Evolutionary conservation across 129 eudicot species (phyloP), one percentile per base, ranked within the genome.

Genomic region (Lactuca saligna): DNA sequence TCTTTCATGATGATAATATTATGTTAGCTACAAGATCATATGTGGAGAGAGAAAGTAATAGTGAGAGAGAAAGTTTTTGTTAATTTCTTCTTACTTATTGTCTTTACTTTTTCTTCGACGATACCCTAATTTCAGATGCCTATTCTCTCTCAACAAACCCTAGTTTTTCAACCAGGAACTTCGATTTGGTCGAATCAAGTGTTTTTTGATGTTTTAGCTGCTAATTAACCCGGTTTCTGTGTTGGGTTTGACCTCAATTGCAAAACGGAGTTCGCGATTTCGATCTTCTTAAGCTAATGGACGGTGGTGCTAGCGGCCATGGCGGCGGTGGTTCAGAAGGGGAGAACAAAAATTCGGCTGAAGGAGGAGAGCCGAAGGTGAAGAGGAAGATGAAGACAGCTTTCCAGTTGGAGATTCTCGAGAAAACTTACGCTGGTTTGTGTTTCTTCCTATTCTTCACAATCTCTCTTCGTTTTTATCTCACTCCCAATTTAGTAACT

Each of bases 301-400:
- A 68, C 11, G 82, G 59, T 14, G 86, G 78, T 46, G 64, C 17
- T 35, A 63, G 77, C 12, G 82, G 69, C 63, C 74, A 61, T 13
- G 68, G 61, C 34, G 83, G 73, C 14, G 82, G 82, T 32, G 88
- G 78, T 32, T 75, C 67, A 35, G 80, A 70, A 54, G 69, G 68
- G 60, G 86, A 78, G 54, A 73, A 46, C 41, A 86, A 77, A 49
- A 64, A 71, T 81, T 70, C 74, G 66, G 81, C 63, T 49, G 31
- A 62, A 8, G 73, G 67, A 2, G 92, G 82, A 11, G 97, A 92
- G 74, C 78, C 67, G 0, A 88, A 76, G 78, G 86, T 82, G 25
- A 92, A 92, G 80, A 78, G 98, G 62, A 88, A 86, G 80, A 88
- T 88, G 96, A 92, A 92, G 77, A 86, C 96, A 34, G 89, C 98